Conservation (phyloP, 2,329 filamentous ascomycete genomes). For the Botrytis aclada region DNA sequence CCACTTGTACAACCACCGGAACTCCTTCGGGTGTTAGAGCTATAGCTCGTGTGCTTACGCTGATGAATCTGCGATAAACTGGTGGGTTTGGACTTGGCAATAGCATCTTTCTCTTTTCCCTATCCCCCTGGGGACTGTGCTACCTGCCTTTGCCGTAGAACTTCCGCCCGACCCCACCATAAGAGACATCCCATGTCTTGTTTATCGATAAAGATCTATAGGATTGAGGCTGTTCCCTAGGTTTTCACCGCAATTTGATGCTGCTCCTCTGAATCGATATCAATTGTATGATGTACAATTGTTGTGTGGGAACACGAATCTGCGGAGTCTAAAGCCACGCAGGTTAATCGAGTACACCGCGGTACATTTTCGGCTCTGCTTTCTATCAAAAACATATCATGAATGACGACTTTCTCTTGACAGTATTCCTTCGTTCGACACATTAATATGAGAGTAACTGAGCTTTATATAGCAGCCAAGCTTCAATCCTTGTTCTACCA, state of each 20-base stretch:
- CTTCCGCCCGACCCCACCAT: background rate
- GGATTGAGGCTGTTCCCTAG: background rate
- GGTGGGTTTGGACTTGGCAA: background rate
- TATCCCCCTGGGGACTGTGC: background rate
- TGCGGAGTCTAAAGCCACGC: background rate
- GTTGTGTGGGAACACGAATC: too few species aligned
- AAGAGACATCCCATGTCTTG: background rate
- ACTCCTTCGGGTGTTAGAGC: background rate
- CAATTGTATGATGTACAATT: too few species aligned
- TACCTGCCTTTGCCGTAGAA: background rate
- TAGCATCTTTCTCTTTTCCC: background rate
- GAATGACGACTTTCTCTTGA: background rate
- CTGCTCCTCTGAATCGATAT: background rate
- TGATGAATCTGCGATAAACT: background rate
- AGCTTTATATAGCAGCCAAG: background rate
- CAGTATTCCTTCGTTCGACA: background rate
- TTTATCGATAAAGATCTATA: background rate
- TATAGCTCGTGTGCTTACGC: background rate
- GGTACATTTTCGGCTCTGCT: background rate
- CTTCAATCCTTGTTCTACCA: background rate
- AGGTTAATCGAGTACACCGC: background rate
- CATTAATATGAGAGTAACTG: background rate
- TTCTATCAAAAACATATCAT: background rate
- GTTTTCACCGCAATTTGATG: background rate
- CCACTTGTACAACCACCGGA: background rate